Percentiles rank a stretch among this genome's conserved stretches.
phyloP scores from a whole-genome alignment of 2,329 filamentous ascomycete genomes.

The Penicillium concentricum region DNA sequence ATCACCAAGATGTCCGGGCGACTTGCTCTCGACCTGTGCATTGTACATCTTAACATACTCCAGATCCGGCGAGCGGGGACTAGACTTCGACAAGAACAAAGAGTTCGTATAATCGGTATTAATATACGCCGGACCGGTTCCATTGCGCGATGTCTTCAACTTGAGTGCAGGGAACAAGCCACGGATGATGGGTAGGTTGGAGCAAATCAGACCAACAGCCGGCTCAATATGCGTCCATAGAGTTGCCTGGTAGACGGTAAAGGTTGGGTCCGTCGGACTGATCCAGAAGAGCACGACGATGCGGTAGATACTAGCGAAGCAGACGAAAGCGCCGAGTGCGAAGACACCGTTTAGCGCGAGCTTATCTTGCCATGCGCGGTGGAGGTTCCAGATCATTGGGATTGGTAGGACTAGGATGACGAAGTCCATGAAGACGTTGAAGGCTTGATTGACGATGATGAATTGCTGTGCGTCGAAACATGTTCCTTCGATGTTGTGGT shows the following conservation, averaged over 20 bases:
- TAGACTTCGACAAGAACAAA: conserved; percentile 23
- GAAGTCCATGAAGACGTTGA: conserved; percentile 36
- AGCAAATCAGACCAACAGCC: conserved; percentile 35
- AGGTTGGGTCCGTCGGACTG: conserved; percentile 29
- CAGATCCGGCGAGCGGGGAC: conserved; percentile 24
- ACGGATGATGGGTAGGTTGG: conserved; percentile 36
- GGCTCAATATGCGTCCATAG: conserved; percentile 40
- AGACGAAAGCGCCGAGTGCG: conserved; percentile 34
- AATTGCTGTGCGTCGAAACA: conserved; percentile 31
- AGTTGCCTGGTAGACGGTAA: conserved; percentile 34
- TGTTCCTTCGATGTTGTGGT: conserved; percentile 24
- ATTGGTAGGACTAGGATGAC: conserved; percentile 31
- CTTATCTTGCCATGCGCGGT: conserved; percentile 36
- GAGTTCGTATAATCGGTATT: conserved; percentile 28
- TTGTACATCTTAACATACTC: conserved; percentile 32
- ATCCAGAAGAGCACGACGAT: conserved; percentile 38
- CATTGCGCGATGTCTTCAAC: conserved; percentile 23
- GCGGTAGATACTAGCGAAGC: conserved; percentile 38
- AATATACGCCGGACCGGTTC: conserved; percentile 24
- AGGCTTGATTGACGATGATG: conserved; percentile 36
- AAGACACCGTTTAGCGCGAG: conserved; percentile 35
- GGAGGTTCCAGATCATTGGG: conserved; percentile 37
- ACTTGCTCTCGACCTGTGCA: conserved; percentile 13
- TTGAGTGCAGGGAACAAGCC: conserved; percentile 33
- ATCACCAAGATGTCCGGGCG: conserved; percentile 12